Conservation (phyloP, 2,329 filamentous ascomycete species). For the Zarea fungicola region DNA sequence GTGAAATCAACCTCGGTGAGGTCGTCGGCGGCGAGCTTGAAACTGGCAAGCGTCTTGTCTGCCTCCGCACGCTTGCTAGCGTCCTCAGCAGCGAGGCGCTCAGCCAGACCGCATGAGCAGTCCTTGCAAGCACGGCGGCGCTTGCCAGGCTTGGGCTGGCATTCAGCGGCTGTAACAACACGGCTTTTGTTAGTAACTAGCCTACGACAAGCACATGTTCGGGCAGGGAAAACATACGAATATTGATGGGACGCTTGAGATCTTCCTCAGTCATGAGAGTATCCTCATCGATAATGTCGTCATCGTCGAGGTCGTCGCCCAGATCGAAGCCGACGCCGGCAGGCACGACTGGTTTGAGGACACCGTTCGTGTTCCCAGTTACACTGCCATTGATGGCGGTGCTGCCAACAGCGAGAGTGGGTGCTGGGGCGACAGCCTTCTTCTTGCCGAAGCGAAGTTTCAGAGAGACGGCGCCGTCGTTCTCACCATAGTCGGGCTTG, state of each 20-base stretch:
- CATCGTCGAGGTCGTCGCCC: conserved; percentile 63
- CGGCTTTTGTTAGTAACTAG: conserved; percentile 23
- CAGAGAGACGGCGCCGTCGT: conserved; percentile 51
- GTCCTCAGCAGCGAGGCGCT: conserved; percentile 83
- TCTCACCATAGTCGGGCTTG: conserved; percentile 60
- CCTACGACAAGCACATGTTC: no score
- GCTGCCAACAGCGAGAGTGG: conserved; percentile 18
- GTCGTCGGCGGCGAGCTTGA: conserved; percentile 72
- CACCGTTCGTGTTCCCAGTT: conserved; percentile 44
- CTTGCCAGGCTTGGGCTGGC: conserved; percentile 80
- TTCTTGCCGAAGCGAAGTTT: conserved; percentile 36
- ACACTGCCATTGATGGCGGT: conserved; percentile 39
- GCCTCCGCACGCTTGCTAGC: conserved; percentile 63
- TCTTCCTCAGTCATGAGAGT: conserved; percentile 82
- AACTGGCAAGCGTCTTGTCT: conserved; percentile 56
- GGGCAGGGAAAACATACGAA: conserved; percentile 71
- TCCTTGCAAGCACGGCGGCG: conserved; percentile 94
- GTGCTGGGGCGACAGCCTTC: conserved; percentile 20
- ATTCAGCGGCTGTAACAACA: conserved; percentile 62
- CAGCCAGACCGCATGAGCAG: conserved; percentile 89
- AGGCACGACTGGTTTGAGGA: conserved; percentile 36
- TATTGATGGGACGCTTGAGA: conserved; percentile 67
- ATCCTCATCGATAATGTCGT: conserved; percentile 90
- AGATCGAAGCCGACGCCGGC: conserved; percentile 64
- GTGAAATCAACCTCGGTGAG: conserved; percentile 89